Evolutionary conservation across 306 rosid species (phyloP), one percentile per base, ranked within the genome.

Genomic region (Quercus gilva): DNA sequence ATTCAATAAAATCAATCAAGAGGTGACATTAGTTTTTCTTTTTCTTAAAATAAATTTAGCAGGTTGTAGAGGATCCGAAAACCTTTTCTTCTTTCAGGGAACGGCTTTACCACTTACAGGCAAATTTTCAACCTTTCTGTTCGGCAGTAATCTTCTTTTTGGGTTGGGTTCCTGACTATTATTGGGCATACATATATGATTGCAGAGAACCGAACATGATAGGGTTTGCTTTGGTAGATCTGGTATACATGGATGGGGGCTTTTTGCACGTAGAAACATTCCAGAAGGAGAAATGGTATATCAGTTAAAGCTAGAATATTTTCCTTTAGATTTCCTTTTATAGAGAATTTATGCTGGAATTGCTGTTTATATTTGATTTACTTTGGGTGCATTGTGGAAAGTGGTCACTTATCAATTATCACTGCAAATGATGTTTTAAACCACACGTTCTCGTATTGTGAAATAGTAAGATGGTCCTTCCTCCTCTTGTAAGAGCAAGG

Each of bases 171-270:
- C 86, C 84, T 83, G 65, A 91, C 86, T 69, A 28, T 25, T 78
- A 76, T 55, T 81, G 59, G 85, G 56, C 78, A 31, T 61, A 26
- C 29, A 21, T 75, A 29, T 58, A 26, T 84, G 83, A 79, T 59
- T 85, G 73, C 92, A 96, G 99, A 91, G 91, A 87, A 96, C 98
- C 10, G 99, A 96, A 86, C 85, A 87, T 5, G 94, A 88, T 63
- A 88, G 99, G 25, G 98, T 92, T 88, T 96, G 98, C 92, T 93
- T 90, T 68, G 99, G 98, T 87, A 91, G 96, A 90, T 96, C 99
- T 2, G 99, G 99, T 74, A 96, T 96, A 80, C 99, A 96, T 82
- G 99, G 98, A 76, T 96, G 99, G 99, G 99, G 99, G 80, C 97
- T 96, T 76, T 96, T 96, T 82, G 97, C 99, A 5, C 93, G 94